Conservation (phyloP, 345 rosid species). For the Murraya paniculata region DNA sequence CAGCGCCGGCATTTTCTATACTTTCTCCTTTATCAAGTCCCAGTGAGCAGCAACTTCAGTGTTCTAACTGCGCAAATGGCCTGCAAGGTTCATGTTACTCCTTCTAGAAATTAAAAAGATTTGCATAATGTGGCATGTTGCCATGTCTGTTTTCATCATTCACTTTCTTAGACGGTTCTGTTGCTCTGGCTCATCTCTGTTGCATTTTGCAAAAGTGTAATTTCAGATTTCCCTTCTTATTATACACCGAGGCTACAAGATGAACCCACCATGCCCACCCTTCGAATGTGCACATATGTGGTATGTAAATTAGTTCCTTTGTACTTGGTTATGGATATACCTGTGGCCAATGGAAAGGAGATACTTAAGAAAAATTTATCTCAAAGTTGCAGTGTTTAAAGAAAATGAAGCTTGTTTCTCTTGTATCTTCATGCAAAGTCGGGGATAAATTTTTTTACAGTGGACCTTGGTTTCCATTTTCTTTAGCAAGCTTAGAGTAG, state of each 20-base stretch:
- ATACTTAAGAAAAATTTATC: neutral
- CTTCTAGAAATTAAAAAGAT: slow-evolving; percentile 7
- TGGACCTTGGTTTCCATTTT: neutral
- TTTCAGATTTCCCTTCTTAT: slow-evolving; percentile 91
- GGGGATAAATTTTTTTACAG: neutral
- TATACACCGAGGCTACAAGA: slow-evolving; percentile 85
- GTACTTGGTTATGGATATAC: neutral
- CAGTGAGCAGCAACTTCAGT: slow-evolving; percentile 94
- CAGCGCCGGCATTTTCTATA: slow-evolving; percentile 86
- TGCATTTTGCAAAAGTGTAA: slow-evolving; percentile 32
- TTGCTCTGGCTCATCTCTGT: slow-evolving; percentile 31
- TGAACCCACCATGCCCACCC: slow-evolving; percentile 96
- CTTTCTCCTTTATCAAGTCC: slow-evolving; percentile 96
- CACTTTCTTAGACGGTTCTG: slow-evolving; percentile 8
- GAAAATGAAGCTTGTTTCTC: slow-evolving; percentile 11
- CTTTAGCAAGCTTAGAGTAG: neutral
- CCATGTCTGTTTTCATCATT: slow-evolving; percentile 6
- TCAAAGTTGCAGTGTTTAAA: neutral
- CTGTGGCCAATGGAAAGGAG: neutral
- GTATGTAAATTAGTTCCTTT: slow-evolving; percentile 38
- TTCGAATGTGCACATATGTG: slow-evolving; percentile 99
- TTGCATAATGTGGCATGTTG: neutral
- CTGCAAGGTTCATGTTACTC: slow-evolving; percentile 65
- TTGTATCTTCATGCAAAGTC: neutral
- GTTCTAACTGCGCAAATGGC: slow-evolving; percentile 71